Evolutionary conservation across 208 protist species (phyloP).

Genomic region (Leishmania tropica): DNA sequence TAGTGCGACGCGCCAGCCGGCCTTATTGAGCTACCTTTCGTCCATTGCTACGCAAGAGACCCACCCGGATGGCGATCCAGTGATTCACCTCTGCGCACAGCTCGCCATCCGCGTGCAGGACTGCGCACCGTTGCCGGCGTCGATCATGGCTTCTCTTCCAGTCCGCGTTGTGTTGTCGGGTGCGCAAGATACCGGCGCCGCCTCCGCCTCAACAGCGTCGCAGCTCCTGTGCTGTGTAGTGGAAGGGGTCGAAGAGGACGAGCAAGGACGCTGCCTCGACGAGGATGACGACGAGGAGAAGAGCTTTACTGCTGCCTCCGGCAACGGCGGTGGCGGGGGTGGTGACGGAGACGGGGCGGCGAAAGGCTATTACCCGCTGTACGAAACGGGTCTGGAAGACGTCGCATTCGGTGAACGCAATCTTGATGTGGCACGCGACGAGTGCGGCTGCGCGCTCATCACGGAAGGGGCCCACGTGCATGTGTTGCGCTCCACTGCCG

Average conservation of each 20-base stretch:
- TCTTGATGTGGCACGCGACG: background rate
- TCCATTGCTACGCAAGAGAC: background rate
- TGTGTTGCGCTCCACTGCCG: background rate
- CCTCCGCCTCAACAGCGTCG: background rate
- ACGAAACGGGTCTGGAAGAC: constrained; percentile 3
- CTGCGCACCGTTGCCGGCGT: background rate
- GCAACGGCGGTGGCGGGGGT: background rate
- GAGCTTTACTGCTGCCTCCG: background rate
- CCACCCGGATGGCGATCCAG: background rate
- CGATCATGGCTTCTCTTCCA: background rate
- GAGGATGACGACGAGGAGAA: background rate
- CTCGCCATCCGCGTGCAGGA: background rate
- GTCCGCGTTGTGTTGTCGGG: background rate
- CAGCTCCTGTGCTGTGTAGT: constrained; percentile 26
- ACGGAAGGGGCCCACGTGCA: background rate
- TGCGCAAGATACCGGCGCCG: background rate
- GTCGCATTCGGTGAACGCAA: background rate
- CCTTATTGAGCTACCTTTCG: constrained; percentile 2
- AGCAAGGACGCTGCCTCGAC: background rate
- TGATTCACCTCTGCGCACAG: constrained; percentile 3
- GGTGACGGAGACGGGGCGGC: too few species aligned
- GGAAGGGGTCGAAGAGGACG: background rate
- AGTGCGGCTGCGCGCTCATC: constrained; percentile 1
- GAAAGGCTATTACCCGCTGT: background rate
- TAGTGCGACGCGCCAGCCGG: constrained; percentile 31